These are phyloP conservation scores for Globisporangium carolinianum DNA, from an alignment of 352 stramenopile species.

Conservation along the genomic window DNA sequence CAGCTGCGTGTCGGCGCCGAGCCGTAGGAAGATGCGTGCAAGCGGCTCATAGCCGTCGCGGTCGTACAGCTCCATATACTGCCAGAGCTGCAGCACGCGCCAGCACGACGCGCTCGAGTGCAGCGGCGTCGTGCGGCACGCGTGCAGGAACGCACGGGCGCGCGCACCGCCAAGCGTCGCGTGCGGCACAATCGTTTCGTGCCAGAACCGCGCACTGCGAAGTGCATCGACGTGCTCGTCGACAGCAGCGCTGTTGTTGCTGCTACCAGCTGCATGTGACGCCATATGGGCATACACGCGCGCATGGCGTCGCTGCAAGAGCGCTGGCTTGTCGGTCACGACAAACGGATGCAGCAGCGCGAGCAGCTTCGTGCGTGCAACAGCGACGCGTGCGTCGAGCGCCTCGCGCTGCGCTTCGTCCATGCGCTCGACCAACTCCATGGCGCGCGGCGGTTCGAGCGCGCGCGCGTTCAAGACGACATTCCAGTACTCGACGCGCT, in stretches of 20 bases:
- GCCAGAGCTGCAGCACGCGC: slow-evolving; percentile 32
- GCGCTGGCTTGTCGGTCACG: slow-evolving; percentile 30
- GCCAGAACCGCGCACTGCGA: slow-evolving; percentile 50
- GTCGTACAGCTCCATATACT: slow-evolving; percentile 56
- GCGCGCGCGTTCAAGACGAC: slow-evolving; percentile 64
- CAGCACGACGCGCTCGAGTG: slow-evolving; percentile 30
- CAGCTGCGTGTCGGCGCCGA: slow-evolving; percentile 34
- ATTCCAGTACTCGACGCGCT: slow-evolving; percentile 67
- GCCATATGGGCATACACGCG: slow-evolving; percentile 24
- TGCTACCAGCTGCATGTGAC: background rate
- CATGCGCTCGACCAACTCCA: slow-evolving; percentile 57
- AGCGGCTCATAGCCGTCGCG: slow-evolving; percentile 32
- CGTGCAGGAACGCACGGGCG: slow-evolving; percentile 27
- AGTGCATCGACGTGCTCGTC: slow-evolving; percentile 28
- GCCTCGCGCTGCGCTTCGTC: slow-evolving; percentile 38
- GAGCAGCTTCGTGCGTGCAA: slow-evolving; percentile 47
- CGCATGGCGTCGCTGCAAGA: slow-evolving; percentile 33
- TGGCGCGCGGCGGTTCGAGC: slow-evolving; percentile 36
- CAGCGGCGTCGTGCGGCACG: slow-evolving; percentile 14
- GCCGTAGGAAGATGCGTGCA: slow-evolving; percentile 37
- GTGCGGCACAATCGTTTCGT: slow-evolving; percentile 33
- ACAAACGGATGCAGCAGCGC: slow-evolving; percentile 51
- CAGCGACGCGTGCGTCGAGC: slow-evolving; percentile 43
- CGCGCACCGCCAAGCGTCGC: slow-evolving; percentile 29
- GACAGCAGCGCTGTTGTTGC: background rate